A percentile compares a stretch with the other conserved stretches of the same genome.
These are phyloP conservation scores for Eucalyptus guilfoylei DNA, from an alignment of 345 rosid genomes.

Conservation along the genomic window DNA sequence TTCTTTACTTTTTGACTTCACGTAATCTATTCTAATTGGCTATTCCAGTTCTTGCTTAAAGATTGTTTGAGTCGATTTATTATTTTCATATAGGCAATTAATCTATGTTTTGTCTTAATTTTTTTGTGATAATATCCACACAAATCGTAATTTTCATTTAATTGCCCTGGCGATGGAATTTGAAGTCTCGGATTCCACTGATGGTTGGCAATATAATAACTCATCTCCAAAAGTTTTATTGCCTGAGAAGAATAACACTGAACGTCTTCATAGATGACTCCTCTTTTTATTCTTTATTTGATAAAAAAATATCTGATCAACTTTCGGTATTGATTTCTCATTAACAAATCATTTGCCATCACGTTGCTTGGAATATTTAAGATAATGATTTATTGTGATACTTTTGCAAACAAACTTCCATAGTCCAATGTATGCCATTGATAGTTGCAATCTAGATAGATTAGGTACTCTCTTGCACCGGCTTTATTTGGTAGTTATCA, in stretches of 20 bases:
- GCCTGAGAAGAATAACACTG: background rate
- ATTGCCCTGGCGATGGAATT: background rate
- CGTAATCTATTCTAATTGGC: background rate
- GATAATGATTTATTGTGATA: background rate
- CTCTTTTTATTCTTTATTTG: background rate
- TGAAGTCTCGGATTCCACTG: background rate
- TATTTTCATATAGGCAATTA: background rate
- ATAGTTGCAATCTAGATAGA: background rate
- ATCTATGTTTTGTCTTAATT: background rate
- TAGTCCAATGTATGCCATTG: background rate
- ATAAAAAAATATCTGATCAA: background rate
- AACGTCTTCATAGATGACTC: background rate
- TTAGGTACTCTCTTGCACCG: background rate
- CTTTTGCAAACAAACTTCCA: background rate
- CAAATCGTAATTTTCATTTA: background rate
- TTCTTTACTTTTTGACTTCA: background rate
- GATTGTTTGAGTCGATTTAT: background rate
- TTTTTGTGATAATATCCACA: background rate
- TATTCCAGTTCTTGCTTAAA: background rate
- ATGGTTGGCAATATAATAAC: background rate
- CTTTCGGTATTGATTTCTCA: background rate
- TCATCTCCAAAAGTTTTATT: background rate
- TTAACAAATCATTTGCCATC: background rate
- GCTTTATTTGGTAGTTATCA: background rate
- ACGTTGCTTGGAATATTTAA: background rate